Evolutionary conservation across 2,329 filamentous ascomycete genomes (phyloP).

Genomic region (Blastomyces parvus): DNA sequence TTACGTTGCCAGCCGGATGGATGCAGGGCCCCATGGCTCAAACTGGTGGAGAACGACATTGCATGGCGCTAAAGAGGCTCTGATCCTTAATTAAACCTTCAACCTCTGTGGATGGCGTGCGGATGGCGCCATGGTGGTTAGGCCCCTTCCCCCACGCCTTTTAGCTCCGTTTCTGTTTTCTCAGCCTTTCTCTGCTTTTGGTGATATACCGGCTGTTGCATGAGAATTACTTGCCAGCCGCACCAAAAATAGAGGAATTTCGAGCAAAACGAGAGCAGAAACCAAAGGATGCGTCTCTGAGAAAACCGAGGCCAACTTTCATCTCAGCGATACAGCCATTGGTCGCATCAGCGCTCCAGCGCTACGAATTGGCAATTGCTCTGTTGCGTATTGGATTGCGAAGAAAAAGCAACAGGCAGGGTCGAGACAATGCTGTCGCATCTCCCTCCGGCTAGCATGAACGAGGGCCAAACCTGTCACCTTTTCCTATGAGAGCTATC

Average conservation of each 20-base stretch:
- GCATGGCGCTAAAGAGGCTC: slow-evolving; percentile 23
- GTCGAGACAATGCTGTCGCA: neutral
- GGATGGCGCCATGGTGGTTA: neutral
- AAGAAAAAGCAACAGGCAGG: neutral
- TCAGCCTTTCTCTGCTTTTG: neutral
- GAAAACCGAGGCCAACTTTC: neutral
- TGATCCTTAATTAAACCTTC: slow-evolving; percentile 35
- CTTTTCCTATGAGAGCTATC: neutral
- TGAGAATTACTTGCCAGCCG: neutral
- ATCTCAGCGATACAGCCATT: neutral
- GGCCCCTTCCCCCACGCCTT: neutral
- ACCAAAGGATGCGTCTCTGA: neutral
- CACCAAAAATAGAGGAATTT: neutral
- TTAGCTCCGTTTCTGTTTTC: neutral
- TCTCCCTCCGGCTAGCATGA: neutral
- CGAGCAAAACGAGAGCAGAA: neutral
- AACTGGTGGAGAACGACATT: slow-evolving; percentile 7
- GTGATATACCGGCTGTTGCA: neutral
- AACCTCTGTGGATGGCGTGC: neutral
- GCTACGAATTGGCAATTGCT: too few species aligned
- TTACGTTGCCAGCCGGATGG: neutral
- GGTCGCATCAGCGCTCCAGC: neutral
- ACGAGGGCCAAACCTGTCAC: neutral
- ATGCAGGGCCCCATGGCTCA: neutral
- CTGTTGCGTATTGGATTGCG: neutral